Base-by-base conservation (phyloP, 2,329 filamentous ascomycete genomes). In the Neonectria hederae region DNA sequence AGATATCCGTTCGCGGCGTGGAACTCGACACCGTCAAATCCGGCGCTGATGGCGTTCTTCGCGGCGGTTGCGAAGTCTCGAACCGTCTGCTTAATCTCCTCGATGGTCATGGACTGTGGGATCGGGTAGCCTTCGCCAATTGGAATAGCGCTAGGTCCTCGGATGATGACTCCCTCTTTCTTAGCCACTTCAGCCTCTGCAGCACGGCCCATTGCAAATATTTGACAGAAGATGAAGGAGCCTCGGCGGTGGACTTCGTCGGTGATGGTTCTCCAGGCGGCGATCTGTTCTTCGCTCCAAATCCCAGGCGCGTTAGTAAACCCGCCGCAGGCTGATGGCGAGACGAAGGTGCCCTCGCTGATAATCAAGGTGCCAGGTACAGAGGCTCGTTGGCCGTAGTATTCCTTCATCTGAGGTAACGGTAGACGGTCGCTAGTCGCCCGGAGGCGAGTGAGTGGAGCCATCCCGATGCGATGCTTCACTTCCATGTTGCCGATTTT, bases 1-100 rank as follows among this genome's bases (percentile, higher is more conserved):
- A 91, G 78, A 65, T 90, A 91, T 0, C 87, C 87, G 60, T 89
- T 88, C 0, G 85, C 86, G 0, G 75, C 83, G 52, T 86, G 83
- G 3, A 83, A 74, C 66, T 94, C 92, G 49, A 94, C 86, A 0
- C 87, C 89, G 70, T 95, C 92, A 32, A 90, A 90, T 0, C 92
- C 92, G 0, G 87, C 88, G 0, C 82, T 80, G 0, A 92, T 76
- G 0, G 90, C 85, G 10, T 87, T 82, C 67, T 82, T 81, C 0
- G 84, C 78, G 0, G 86, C 84, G 0, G 79, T 81, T 0, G 82
- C 85, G 75, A 84, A 93, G 0, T 86, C 86, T 0, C 77, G 73
- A 67, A 90, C 88, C 65, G 89, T 82, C 1, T 83, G 76, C 52
- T 88, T 79, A 55, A 94, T 93, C 26, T 93, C 90, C 0, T 83